Evolutionary conservation across 1,284 basidiomycete species (phyloP), one percentile per base, ranked within the genome.

Genomic region (Ceratobasidium sp.): DNA sequence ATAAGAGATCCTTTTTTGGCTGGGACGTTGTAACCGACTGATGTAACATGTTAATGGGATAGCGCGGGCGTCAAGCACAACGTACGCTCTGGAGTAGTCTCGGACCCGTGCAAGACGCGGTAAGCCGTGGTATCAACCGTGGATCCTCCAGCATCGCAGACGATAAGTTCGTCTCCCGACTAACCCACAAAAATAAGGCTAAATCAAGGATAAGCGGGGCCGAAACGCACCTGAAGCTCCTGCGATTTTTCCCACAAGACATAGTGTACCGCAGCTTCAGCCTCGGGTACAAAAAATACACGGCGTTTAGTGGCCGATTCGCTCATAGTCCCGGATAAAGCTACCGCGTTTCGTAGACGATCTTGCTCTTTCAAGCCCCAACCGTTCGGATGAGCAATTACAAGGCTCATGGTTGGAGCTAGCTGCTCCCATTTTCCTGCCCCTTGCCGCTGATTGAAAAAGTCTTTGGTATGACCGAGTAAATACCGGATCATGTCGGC

Each of bases 311-410:
- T 22, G 13, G 44, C 40, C 8, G 44, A 9, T 40, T 40, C 66
- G 29, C n/a, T 56, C 49, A 68, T 68, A 15, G 51, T 44, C 7
- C 69, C 69, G 19, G 56, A 43, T 22, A 49, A 19, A 1, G 5
- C 56, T 1, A 61, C 56, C 6, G 69, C 40, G 1, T 15, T 3
- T 32, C 69, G 69, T 22, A 71, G 44, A 2, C 40, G 40, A 1
- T 32, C 56, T 32, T 62, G 69, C 17, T 71, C 56, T n/a, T 44
- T 22, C 43, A 49, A 15, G 32, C 65, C 65, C 56, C 56, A 69
- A n/a, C 67, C 67, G n/a, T 69, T 69, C 22, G 67, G 67, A 19
- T 69, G 67, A n/a, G 67, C 67, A 19, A 69, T 25, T 1, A 69
- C 52, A 37, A 69, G 49, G 15, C 7, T 32, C 67, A 69, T 56